Evolutionary conservation across 306 rosid species (phyloP).

Genomic region (Ammopiptanthus mongolicus): DNA sequence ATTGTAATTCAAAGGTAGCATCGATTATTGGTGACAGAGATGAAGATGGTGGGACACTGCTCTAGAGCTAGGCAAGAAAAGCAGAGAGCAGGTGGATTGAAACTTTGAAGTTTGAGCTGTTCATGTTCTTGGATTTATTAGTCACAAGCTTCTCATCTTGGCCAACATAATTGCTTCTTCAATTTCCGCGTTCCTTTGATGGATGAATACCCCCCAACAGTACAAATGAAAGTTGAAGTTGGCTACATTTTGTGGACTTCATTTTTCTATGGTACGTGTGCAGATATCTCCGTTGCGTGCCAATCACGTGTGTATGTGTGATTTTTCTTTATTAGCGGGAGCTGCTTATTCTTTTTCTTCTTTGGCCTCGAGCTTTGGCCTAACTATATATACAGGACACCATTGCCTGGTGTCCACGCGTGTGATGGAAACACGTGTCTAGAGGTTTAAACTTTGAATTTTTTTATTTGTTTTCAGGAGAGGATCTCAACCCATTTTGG

Average conservation of each 20-base stretch:
- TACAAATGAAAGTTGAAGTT: constrained; percentile 12
- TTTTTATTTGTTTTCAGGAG: constrained; percentile 16
- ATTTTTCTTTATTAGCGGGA: constrained; percentile 36
- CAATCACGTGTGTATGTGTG: constrained; percentile 36
- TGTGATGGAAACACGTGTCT: constrained; percentile 49
- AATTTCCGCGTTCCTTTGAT: constrained; percentile 18
- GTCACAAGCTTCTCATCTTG: constrained; percentile 39
- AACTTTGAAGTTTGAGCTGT: constrained; percentile 27
- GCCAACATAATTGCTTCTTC: constrained; percentile 28
- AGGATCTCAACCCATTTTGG: constrained; percentile 24
- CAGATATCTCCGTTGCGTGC: constrained; percentile 26
- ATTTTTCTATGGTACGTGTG: constrained; percentile 32
- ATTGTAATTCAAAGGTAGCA: constrained; percentile 45
- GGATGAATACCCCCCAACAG: constrained; percentile 13
- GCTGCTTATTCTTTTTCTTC: constrained; percentile 7
- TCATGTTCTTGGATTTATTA: constrained; percentile 15
- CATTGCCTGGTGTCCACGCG: constrained; percentile 28
- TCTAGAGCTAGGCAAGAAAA: neutral
- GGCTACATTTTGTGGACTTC: constrained; percentile 30
- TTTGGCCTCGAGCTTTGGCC: constrained; percentile 44
- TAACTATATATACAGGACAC: constrained; percentile 29
- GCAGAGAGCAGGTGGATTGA: neutral
- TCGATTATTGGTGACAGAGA: constrained; percentile 40
- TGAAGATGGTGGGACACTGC: constrained; percentile 44
- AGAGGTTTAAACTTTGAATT: constrained; percentile 16